Evolutionary conservation across 345 rosid genomes (phyloP).

Genomic region (Bruguiera parviflora): DNA sequence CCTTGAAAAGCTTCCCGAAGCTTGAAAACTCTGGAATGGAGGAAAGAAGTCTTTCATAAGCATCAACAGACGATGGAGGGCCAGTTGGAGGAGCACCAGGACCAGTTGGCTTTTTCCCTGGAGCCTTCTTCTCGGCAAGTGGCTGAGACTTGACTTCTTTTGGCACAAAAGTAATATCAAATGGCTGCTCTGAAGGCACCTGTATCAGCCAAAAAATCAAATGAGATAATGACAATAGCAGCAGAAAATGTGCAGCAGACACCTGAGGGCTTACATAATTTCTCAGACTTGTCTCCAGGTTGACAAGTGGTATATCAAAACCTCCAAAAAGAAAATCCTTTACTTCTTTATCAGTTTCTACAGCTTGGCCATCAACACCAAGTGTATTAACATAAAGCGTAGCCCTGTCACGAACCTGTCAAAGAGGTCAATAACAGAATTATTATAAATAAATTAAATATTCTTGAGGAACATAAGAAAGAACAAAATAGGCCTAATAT

Average conservation of each 20-base stretch:
- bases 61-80: conserved; percentile 66
- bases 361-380: conserved; percentile 59
- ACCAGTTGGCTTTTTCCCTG: conserved; percentile 83
- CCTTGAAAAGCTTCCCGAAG: conserved; percentile 95
- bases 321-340: conserved; percentile 80
- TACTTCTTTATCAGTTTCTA: conserved; percentile 56
- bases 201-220: conserved; percentile 22
- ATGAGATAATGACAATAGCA: conserved; percentile 16
- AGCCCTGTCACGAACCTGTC: conserved; percentile 96
- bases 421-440: not conserved
- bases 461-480: too few species aligned
- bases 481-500: too few species aligned
- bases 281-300: conserved; percentile 86
- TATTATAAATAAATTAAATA: not conserved
- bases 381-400: conserved; percentile 82
- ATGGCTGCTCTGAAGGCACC: conserved; percentile 82
- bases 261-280: conserved; percentile 55
- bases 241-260: conserved; percentile 8
- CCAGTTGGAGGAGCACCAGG: conserved; percentile 66
- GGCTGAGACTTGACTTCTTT: conserved; percentile 85
- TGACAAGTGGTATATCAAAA: conserved; percentile 73
- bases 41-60: conserved; percentile 78
- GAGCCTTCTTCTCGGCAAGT: conserved; percentile 86
- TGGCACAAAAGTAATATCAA: conserved; percentile 79
- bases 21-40: conserved; percentile 70